phyloP scores from a whole-genome alignment of 225 moss, liverwort and hornwort genomes.

The Marchantia paleacea region DNA sequence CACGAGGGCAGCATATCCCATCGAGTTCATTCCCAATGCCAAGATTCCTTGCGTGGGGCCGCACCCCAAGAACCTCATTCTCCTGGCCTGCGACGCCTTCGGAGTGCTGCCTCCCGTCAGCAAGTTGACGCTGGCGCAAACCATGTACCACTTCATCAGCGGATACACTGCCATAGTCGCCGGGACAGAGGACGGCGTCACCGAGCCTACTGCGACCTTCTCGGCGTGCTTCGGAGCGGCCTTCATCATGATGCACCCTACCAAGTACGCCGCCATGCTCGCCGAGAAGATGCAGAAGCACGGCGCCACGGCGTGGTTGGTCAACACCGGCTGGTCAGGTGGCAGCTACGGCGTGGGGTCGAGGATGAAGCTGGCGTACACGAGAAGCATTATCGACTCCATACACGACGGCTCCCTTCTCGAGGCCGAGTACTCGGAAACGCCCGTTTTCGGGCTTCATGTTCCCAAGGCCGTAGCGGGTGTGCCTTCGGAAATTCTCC shows the following conservation, averaged over 20 bases:
- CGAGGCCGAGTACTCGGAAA: slow-evolving; percentile 49
- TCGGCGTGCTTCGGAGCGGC: slow-evolving; percentile 98
- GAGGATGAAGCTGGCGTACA: slow-evolving; percentile 81
- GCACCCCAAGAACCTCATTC: slow-evolving; percentile 88
- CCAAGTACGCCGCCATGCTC: slow-evolving; percentile 93
- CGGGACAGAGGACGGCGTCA: slow-evolving; percentile 93
- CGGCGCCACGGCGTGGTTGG: slow-evolving; percentile 80
- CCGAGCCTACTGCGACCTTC: slow-evolving; percentile 90
- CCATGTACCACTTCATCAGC: slow-evolving; percentile 99
- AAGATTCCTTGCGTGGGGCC: slow-evolving; percentile 91
- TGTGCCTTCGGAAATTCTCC: slow-evolving; percentile 67
- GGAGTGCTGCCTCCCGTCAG: slow-evolving; percentile 96
- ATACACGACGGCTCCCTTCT: slow-evolving; percentile 88
- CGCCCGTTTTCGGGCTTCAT: slow-evolving; percentile 76
- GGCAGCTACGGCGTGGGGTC: slow-evolving; percentile 92
- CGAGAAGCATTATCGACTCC: slow-evolving; percentile 84
- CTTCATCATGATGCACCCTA: slow-evolving; percentile 97
- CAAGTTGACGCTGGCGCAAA: slow-evolving; percentile 84
- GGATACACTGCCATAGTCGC: slow-evolving; percentile 97
- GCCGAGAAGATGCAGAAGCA: slow-evolving; percentile 85
- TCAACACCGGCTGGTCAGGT: slow-evolving; percentile 92
- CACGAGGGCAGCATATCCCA: slow-evolving; percentile 93
- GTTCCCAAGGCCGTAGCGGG: slow-evolving; percentile 71
- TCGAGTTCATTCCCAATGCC: slow-evolving; percentile 96
- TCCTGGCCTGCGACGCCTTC: slow-evolving; percentile 93